These are phyloP conservation scores for Pisolithus tinctorius DNA, from an alignment of 768 basidiomycete genomes.

Conservation along the genomic window DNA sequence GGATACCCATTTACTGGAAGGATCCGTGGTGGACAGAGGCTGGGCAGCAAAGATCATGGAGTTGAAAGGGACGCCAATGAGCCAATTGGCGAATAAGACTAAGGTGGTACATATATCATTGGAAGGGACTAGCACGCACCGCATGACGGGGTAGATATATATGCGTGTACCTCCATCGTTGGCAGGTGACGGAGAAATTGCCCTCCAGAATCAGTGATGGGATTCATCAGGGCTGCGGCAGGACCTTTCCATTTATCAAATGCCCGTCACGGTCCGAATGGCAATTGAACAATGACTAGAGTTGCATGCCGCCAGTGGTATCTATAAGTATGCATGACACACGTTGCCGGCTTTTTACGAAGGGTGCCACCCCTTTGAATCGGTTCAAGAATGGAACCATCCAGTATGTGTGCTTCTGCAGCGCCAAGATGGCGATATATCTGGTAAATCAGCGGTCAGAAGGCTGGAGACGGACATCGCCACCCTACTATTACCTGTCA, in stretches of 20 bases:
- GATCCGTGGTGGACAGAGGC: conserved; percentile 21
- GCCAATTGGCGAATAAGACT: conserved; percentile 3
- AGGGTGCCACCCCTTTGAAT: conserved; percentile 5
- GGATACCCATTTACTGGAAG: conserved; percentile 13
- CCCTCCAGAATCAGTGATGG: conserved; percentile 23
- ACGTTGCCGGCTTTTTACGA: conserved; percentile 21
- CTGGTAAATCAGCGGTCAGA: conserved; percentile 26
- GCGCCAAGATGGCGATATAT: conserved; percentile 20
- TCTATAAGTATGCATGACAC: conserved; percentile 17
- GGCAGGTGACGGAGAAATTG: conserved; percentile 22
- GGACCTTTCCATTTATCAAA: conserved; percentile 29
- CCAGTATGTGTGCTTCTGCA: conserved; percentile 7
- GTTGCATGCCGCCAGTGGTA: conserved; percentile 10
- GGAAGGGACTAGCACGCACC: conserved; percentile 10
- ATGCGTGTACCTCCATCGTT: conserved; percentile 24
- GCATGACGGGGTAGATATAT: conserved; percentile 23
- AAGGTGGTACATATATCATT: conserved; percentile 19
- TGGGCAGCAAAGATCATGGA: conserved; percentile 28
- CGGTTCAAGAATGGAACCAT: conserved; percentile 20
- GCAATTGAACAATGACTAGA: conserved; percentile 17
- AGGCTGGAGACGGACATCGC: conserved; percentile 1
- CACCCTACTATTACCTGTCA: not conserved
- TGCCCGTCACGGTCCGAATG: conserved; percentile 22
- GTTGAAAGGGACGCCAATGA: conserved; percentile 11
- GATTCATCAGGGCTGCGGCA: conserved; percentile 20